Base-by-base conservation (phyloP, 2,329 filamentous ascomycete species). In the Xylariaceae sp. region DNA sequence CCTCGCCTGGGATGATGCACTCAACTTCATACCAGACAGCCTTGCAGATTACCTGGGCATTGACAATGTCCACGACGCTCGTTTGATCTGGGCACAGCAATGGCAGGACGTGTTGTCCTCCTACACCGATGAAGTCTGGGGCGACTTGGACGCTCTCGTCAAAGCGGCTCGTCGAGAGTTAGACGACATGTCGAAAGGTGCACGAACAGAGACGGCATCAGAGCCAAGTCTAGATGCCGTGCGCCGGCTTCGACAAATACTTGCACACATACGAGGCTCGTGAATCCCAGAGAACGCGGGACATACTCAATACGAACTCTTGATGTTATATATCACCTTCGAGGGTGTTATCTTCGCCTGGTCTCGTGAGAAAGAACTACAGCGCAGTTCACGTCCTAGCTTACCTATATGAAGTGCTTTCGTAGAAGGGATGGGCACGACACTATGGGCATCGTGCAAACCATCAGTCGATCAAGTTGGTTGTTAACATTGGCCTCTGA, bases 101-200 rank as follows among this genome's bases (percentile, higher is more conserved):
- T 86, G 82, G 82, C 73, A 74, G 33, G 72, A 74, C 40, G 80
- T 84, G 7, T 70, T 86, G 19, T 76, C 72, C 2, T 69, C 73
- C 33, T 86, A 87, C 58, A 77, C 76, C 0, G 83, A 88, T 63
- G 81, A 87, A 50, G 84, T 89, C 19, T 89, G 86, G 86, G 86
- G 86, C 17, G 82, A 81, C 51, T 66, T 88, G 17, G 69, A 75
- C 31, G 74, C 78, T 3, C 69, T 87, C 33, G 77, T 84, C 10
- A 70, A 74, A 45, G 75, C 81, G 54, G 86, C 85, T 4, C 73
- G 71, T 51, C 68, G 69, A 42, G 85, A 89, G 63, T 66, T 88
- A 17, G 70, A 78, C 44, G 65, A 72, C 22, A 65, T 76, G 19
- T 64, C 70, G 47, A 60, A 28, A 28, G 22, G 22, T 4, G 22